Base-by-base conservation (phyloP, 192 early-diverging fungal genomes). In the Funneliformis mosseae region DNA sequence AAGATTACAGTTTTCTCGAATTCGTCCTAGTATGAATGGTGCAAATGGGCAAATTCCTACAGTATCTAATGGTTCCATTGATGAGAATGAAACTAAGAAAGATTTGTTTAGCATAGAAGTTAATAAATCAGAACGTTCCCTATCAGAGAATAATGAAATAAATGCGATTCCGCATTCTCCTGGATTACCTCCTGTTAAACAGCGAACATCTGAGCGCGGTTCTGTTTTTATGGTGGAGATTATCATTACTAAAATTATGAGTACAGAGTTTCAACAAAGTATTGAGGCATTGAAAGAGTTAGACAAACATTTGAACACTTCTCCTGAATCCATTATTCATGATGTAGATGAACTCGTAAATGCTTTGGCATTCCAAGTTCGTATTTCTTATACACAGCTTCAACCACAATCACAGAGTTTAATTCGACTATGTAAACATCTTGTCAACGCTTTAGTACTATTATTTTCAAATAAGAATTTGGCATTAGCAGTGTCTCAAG, bases 241-340 rank as follows among this genome's bases (percentile, higher is more conserved):
- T 61, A 72, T 94, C 8, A 87, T 95, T 8, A 86, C 91, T 8
- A 91, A 93, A 79, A 90, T 96, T 27, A 93, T 89, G 25, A 89
- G 88, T 63, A 81, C 82, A 14, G 93, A 94, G 45, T 80, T 90
- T 6, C 81, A 88, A 42, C 83, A 90, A 63, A 92, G 92, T 59
- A 88, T 93, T 71, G 93, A 95, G 46, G 94, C 93, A 3, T 78
- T 96, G 9, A 93, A 94, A 80, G 88, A 94, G 23, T 80, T 96
- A 12, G 94, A 95, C 67, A 88, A 90, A 66, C 80, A 89, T 2
- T 79, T 96, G n/a, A 83, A 81, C 41, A 84, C 83, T 69, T 79
- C 85, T 3, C 78, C 91, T 12, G 88, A 92, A 46, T 59, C 80
- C 8, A 83, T 95, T 23, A 63, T 88, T 1, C 90, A 87, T 9